Evolutionary conservation across 805 yeast genomes (phyloP), one percentile per base, ranked within the genome.

Genomic region (Saturnispora sekii): DNA sequence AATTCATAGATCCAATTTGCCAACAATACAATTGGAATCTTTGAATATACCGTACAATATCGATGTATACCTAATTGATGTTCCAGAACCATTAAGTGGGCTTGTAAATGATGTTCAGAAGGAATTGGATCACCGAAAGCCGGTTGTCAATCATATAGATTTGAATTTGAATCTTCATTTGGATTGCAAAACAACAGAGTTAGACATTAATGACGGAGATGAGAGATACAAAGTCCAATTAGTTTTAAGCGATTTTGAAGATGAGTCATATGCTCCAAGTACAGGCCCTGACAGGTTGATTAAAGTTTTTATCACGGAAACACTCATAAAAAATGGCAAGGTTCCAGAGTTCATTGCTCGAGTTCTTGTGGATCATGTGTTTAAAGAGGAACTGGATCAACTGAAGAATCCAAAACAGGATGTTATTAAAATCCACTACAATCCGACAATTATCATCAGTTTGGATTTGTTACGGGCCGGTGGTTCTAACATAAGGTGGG

Each of bases 391-490:
- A 21, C 36, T 56, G 4, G 48, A 60, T 11, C 32, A 60, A 18
- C 40, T 53, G 11, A 28, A 45, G 11, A 29, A 14, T 14, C 17
- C 10, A 12, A 16, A 38, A 1, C 7, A 29, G 11, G 33, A 30
- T 11, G 44, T 21, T 10, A 52, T 70, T 39, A 72, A 68, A n/a
- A 61, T 78, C 29, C 73, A 78, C 0, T 81, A 75, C 55, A 65
- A 83, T 2, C 80, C 90, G 4, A 65, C 73, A 31, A 79, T 82
- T 51, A 93, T 86, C 56, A 54, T 90, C n/a, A 79, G 88, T 3
- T 72, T 88, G 48, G 81, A 87, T 17, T 66, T 89, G 46, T 64
- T 89, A 42, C 74, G 77, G 21, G 95, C 93, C 41, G 79, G 76
- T 49, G 83, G 84, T 0, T 62, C 67, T 14, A 77, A 81, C 3